A percentile compares a stretch with the other conserved stretches of the same genome.
phyloP scores from a whole-genome alignment of 192 early-diverging fungal genomes.

The Backusella australiensis region DNA sequence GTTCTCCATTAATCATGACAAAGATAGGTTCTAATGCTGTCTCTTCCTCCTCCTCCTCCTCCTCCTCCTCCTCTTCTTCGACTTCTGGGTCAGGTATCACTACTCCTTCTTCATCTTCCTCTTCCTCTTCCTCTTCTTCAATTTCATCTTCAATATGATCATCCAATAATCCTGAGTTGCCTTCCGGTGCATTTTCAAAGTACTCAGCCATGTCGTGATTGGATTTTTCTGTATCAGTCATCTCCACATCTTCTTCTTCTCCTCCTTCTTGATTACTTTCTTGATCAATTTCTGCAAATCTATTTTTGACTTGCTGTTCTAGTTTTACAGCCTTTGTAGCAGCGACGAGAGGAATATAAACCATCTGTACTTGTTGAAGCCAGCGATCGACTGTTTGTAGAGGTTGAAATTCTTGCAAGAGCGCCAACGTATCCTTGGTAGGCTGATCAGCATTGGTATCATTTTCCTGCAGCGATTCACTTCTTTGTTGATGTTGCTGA shows the following conservation, averaged over 20 bases:
- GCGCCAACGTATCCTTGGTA: conserved; percentile 29
- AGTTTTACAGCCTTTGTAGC: conserved; percentile 35
- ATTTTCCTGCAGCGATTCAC: conserved; percentile 45
- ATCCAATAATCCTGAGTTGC: background rate
- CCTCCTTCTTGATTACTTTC: conserved; percentile 47
- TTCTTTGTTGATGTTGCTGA: conserved; percentile 19
- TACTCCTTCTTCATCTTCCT: conserved; percentile 1
- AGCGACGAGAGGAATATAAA: conserved; percentile 60
- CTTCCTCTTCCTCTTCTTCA: conserved; percentile 4
- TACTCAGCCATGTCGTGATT: conserved; percentile 32
- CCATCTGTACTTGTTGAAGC: conserved; percentile 83
- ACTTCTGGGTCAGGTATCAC: background rate
- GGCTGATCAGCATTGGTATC: conserved; percentile 51
- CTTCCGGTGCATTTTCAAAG: background rate
- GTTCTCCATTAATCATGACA: conserved; percentile 75
- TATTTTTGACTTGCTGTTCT: conserved; percentile 59
- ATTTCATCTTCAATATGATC: background rate
- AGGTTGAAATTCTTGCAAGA: conserved; percentile 67
- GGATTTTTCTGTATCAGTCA: conserved; percentile 37
- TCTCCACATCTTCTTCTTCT: conserved; percentile 43
- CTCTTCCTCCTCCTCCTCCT: background rate
- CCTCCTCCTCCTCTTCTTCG: background rate
- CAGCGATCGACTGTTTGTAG: conserved; percentile 74
- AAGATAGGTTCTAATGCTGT: conserved; percentile 36
- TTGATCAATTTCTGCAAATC: conserved; percentile 66